Percentiles rank a stretch among this genome's conserved stretches.
These are phyloP conservation scores for Wickerhamomyces hampshirensis DNA, from an alignment of 805 yeast genomes.

Conservation along the genomic window DNA sequence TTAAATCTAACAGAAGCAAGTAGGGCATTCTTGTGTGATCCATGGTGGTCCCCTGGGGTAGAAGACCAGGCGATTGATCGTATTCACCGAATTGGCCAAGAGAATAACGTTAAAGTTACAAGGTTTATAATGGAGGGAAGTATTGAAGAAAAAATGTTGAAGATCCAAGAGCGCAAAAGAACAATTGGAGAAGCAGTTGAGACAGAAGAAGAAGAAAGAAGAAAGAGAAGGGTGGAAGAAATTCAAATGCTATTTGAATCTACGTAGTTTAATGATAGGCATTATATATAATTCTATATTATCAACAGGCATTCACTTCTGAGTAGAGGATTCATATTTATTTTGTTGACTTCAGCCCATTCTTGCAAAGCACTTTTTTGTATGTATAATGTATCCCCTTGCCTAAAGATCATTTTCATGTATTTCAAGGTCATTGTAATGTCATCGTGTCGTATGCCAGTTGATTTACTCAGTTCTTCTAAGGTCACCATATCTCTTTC, in stretches of 20 bases:
- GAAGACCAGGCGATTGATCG: conserved; percentile 92
- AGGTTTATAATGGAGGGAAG: conserved; percentile 79
- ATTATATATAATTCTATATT: not conserved
- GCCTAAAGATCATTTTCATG: conserved; percentile 40
- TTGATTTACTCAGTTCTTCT: conserved; percentile 43
- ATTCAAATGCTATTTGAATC: conserved; percentile 60
- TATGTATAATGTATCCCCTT: conserved; percentile 17
- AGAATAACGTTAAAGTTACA: conserved; percentile 61
- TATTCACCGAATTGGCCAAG: conserved; percentile 87
- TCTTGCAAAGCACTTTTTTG: conserved; percentile 9
- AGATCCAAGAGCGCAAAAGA: conserved; percentile 80
- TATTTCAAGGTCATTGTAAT: conserved; percentile 52
- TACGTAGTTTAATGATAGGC: conserved; percentile 6
- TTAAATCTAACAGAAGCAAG: conserved; percentile 82
- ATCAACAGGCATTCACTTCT: conserved; percentile 11
- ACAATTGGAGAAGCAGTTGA: conserved; percentile 78
- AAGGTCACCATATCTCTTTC: conserved; percentile 33
- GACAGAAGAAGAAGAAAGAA: conserved; percentile 68
- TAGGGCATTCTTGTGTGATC: conserved; percentile 86
- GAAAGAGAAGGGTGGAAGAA: conserved; percentile 67
- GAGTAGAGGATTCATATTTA: conserved; percentile 12
- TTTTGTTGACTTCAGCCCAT: conserved; percentile 16
- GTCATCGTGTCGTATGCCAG: conserved; percentile 65
- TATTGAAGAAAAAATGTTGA: conserved; percentile 84
- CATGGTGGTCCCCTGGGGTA: conserved; percentile 95